Conservation (phyloP, 2,329 filamentous ascomycete genomes). For the Cercospora zeae-maydis region DNA sequence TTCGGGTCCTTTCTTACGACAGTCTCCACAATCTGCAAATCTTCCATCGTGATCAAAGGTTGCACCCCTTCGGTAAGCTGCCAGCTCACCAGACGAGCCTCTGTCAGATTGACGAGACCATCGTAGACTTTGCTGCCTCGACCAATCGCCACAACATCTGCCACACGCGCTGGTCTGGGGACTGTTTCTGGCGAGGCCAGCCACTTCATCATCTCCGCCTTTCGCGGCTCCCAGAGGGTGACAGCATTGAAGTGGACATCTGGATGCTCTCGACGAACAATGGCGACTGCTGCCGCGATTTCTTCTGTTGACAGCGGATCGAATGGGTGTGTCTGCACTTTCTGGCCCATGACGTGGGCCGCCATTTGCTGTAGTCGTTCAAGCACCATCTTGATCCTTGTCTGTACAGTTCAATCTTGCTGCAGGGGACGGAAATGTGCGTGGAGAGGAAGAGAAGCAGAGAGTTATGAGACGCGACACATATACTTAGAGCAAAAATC, state of each 20-base stretch:
- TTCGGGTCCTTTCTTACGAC: slow-evolving; percentile 72
- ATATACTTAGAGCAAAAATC: slow-evolving; percentile 1
- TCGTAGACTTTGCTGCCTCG: slow-evolving; percentile 77
- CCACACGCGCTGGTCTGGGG: slow-evolving; percentile 65
- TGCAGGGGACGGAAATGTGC: neutral
- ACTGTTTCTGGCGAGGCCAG: slow-evolving; percentile 60
- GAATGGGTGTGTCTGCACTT: slow-evolving; percentile 63
- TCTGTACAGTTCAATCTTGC: neutral
- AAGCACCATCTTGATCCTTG: slow-evolving; percentile 28
- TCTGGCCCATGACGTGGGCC: slow-evolving; percentile 57
- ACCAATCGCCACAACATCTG: slow-evolving; percentile 79
- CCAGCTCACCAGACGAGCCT: slow-evolving; percentile 68
- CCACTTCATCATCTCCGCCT: slow-evolving; percentile 79
- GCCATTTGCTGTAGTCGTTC: slow-evolving; percentile 46
- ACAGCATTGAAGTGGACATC: slow-evolving; percentile 82
- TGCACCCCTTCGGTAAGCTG: slow-evolving; percentile 71
- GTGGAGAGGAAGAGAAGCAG: neutral
- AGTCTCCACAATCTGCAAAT: slow-evolving; percentile 75
- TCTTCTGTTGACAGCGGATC: slow-evolving; percentile 71
- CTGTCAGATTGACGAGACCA: slow-evolving; percentile 69
- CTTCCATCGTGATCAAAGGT: slow-evolving; percentile 89
- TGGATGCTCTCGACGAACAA: slow-evolving; percentile 66
- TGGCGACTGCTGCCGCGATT: slow-evolving; percentile 66
- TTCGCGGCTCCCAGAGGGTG: slow-evolving; percentile 78
- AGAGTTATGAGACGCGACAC: neutral